Conservation (phyloP, 129 eudicot species). For the Heracleum sosnowskyi region DNA sequence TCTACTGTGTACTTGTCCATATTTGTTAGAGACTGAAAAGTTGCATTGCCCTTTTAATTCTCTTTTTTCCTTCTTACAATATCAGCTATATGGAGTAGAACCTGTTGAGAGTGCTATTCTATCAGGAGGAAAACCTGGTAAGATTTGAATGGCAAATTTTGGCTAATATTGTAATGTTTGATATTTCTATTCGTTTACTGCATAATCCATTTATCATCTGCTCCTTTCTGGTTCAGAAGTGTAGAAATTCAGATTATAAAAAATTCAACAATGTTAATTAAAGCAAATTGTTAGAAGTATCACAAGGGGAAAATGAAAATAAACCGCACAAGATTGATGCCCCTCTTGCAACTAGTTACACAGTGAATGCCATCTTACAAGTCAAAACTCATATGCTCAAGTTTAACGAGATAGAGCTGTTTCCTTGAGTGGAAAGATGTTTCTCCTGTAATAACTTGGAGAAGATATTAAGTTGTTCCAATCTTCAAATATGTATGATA, state of each 20-base stretch:
- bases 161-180: neutral
- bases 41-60: neutral
- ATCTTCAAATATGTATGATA: neutral
- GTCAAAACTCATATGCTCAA: neutral
- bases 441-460: neutral
- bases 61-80: constrained; percentile 12
- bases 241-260: neutral
- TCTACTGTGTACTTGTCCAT: neutral
- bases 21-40: neutral
- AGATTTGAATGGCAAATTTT: constrained; percentile 10
- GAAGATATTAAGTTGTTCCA: too few relatives aligned
- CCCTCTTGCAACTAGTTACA: neutral
- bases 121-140: constrained; percentile 97
- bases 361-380: neutral
- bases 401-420: neutral
- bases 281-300: neutral
- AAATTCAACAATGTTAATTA: neutral
- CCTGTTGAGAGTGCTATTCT: constrained; percentile 81
- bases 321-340: neutral
- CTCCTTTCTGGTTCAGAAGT: neutral
- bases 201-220: neutral
- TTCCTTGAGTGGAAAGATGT: neutral
- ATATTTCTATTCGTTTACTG: neutral
- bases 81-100: constrained; percentile 59
- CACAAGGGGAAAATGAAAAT: neutral